A percentile compares a stretch with the other conserved stretches of the same genome.
These are phyloP conservation scores for Schizosaccharomyces lindneri DNA, from an alignment of 805 yeast species.

Conservation along the genomic window DNA sequence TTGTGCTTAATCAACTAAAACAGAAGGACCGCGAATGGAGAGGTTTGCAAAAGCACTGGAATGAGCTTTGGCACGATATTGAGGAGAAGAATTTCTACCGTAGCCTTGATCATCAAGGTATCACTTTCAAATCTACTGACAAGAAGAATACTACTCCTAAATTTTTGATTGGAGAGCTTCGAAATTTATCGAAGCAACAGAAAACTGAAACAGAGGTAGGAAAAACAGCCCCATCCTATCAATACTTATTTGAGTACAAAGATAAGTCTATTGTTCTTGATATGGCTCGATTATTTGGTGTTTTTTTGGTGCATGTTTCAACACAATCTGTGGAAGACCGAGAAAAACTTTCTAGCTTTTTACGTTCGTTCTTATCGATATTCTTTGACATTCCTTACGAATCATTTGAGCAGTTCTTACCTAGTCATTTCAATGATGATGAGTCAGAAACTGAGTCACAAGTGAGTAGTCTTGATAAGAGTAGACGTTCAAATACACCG, in stretches of 20 bases:
- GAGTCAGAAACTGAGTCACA: constrained; percentile 10
- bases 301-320: constrained; percentile 41
- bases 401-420: background rate
- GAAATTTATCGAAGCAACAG: background rate
- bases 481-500: background rate
- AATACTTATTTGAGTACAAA: constrained; percentile 38
- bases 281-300: constrained; percentile 38
- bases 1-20: constrained; percentile 71
- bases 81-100: constrained; percentile 87
- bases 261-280: constrained; percentile 54
- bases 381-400: constrained; percentile 26
- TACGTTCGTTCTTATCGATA: constrained; percentile 41
- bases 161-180: constrained; percentile 72
- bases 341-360: constrained; percentile 45
- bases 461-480: constrained; percentile 7
- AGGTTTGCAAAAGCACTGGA: constrained; percentile 95
- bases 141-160: constrained; percentile 76
- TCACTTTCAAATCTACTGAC: constrained; percentile 90
- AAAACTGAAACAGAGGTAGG: background rate
- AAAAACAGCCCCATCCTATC: constrained; percentile 21
- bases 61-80: constrained; percentile 94
- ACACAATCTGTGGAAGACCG: constrained; percentile 61
- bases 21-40: constrained; percentile 99
- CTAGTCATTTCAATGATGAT: constrained; percentile 6
- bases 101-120: constrained; percentile 81